These are phyloP conservation scores for Hyaloscypha variabilis DNA, from an alignment of 495 filamentous ascomycete species.

Conservation along the genomic window DNA sequence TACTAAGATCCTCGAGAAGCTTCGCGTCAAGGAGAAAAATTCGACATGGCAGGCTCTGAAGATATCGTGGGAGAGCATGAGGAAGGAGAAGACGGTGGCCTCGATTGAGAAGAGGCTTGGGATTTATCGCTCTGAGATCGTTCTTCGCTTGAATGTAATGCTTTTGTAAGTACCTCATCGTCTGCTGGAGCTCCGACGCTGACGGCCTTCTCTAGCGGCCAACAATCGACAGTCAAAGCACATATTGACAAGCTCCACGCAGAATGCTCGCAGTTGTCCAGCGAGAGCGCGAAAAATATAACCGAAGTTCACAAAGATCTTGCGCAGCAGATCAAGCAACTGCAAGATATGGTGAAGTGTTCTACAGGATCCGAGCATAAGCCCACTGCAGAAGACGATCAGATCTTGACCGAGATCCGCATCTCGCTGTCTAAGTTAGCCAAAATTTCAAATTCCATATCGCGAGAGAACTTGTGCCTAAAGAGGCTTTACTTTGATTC, in stretches of 20 bases:
- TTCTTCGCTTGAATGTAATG: slow-evolving; percentile 10
- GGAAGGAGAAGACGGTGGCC: slow-evolving; percentile 13
- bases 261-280: slow-evolving; percentile 30
- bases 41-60: background rate
- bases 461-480: background rate
- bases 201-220: background rate
- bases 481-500: background rate
- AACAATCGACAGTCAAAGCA: slow-evolving; percentile 12
- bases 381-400: background rate
- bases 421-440: background rate
- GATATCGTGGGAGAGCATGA: slow-evolving; percentile 1
- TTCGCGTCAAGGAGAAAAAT: too few relatives aligned
- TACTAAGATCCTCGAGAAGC: background rate
- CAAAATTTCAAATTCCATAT: background rate
- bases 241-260: slow-evolving; percentile 15
- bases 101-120: slow-evolving; percentile 10
- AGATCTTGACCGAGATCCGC: background rate
- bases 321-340: background rate
- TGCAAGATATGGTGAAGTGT: too few relatives aligned
- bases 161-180: background rate
- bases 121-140: slow-evolving; percentile 4
- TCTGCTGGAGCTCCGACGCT: background rate
- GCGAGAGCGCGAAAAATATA: background rate
- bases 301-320: background rate
- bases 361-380: too few relatives aligned